Evolutionary conservation across 768 basidiomycete species (phyloP), one percentile per base, ranked within the genome.

Genomic region (Pleurotus cornucopiae): DNA sequence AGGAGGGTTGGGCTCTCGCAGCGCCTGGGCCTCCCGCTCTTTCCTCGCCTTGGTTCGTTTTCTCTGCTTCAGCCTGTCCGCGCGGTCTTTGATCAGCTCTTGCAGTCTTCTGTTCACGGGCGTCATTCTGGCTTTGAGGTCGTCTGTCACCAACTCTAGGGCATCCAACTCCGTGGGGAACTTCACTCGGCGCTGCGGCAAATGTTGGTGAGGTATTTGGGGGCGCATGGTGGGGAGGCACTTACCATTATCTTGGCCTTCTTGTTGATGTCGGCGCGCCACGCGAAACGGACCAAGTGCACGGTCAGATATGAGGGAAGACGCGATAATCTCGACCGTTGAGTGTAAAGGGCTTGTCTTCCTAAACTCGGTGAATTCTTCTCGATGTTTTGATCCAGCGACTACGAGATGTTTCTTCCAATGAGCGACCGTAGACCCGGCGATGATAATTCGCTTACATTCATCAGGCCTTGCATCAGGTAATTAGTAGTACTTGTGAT

Each of bases 161-260:
- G 88, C 90, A 63, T 98, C 95, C 55, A 93, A 86, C 61, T 96
- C 93, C 43, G 84, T 78, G 1, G 90, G 86, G 70, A 98, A 98
- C 71, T 94, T 97, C 58, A 99, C 94, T 77, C 87, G 89, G 46
- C 89, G 83, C 90, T 91, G 63, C 41, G 7, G 11, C 30, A 11
- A 11, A 34, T 11, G 7, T 9, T 34, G 30, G 7, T 34, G 30
- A 11, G 9, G 30, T 9, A 11, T 11, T 34, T 7, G 30, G 11
- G 9, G 30, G 30, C 9, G 30, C 0, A 34, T 34, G 30, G 2
- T 34, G 20, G 26, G 39, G 44, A 54, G 20, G 54, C 51, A 63
- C 73, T 44, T 58, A 89, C 89, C 96, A 99, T 94, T 67, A 98
- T 96, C 74, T 99, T 98, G 1, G 96, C 86, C 67, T 98, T 98